Evolutionary conservation across 116 monocot genomes (phyloP).

Genomic region (Cymodocea nodosa): DNA sequence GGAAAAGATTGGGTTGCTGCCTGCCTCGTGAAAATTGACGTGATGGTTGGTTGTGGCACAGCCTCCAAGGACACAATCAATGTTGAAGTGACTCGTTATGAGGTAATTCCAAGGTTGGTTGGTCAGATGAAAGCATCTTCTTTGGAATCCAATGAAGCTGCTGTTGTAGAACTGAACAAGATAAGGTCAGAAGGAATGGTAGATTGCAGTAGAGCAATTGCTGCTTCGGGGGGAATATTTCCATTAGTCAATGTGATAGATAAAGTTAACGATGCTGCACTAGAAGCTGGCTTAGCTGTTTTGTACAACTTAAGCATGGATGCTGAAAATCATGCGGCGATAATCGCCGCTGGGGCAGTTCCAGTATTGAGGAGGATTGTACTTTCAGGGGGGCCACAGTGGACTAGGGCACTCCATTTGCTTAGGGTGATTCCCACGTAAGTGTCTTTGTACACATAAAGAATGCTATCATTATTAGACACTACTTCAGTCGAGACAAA

Average conservation of each 20-base stretch:
- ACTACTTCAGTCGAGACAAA: too few species aligned
- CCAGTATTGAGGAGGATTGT: conserved; percentile 51
- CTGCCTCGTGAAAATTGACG: conserved; percentile 55
- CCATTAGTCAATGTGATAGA: conserved; percentile 48
- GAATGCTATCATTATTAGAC: too few species aligned
- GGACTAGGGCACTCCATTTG: conserved; percentile 45
- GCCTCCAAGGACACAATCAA: conserved; percentile 14
- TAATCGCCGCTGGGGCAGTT: conserved; percentile 57
- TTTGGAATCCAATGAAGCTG: conserved; percentile 27
- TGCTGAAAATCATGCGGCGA: conserved; percentile 62
- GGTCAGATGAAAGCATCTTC: conserved; percentile 44
- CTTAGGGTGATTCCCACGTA: conserved; percentile 42
- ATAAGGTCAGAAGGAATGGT: conserved; percentile 40
- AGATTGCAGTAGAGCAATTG: conserved; percentile 40
- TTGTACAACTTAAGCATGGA: conserved; percentile 69
- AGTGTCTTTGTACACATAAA: not conserved
- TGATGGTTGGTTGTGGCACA: conserved; percentile 8
- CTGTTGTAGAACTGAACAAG: conserved; percentile 32
- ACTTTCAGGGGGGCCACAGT: conserved; percentile 41
- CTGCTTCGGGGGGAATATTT: conserved; percentile 55
- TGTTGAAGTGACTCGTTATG: conserved; percentile 49
- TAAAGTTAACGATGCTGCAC: conserved; percentile 19
- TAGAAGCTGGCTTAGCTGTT: conserved; percentile 51
- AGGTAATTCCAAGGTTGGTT: conserved; percentile 57
- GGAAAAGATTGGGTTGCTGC: conserved; percentile 67